phyloP scores from a whole-genome alignment of 176 grass and related monocot species.

The Coix lacrymajobi region DNA sequence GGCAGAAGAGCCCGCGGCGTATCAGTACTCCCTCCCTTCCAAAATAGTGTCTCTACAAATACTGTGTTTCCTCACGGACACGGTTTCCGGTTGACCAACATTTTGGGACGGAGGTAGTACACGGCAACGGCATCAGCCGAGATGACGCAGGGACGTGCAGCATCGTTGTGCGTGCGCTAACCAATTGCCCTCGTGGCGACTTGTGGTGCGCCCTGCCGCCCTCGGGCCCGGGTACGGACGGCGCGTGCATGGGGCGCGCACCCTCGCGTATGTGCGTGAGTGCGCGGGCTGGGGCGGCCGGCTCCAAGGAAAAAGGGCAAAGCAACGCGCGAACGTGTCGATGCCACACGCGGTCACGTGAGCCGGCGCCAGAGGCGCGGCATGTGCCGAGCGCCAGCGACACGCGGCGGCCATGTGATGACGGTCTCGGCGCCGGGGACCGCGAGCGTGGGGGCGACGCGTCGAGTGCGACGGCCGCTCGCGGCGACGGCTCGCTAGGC shows the following conservation, averaged over 20 bases:
- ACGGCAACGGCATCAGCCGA: background rate
- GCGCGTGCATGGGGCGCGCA: background rate
- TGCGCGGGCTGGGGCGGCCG: background rate
- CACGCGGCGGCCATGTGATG: slow-evolving; percentile 4
- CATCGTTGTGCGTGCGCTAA: background rate
- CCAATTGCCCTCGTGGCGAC: background rate
- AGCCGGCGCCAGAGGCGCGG: background rate
- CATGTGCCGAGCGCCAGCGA: slow-evolving; percentile 24
- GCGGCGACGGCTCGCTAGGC: too few relatives aligned
- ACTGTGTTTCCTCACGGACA: too few relatives aligned
- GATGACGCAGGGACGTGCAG: background rate
- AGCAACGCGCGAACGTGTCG: background rate
- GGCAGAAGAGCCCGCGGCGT: too few relatives aligned
- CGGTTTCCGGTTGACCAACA: too few relatives aligned
- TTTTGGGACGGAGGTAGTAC: too few relatives aligned
- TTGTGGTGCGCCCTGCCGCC: background rate
- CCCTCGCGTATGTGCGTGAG: slow-evolving; percentile 8
- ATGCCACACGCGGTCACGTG: slow-evolving; percentile 17
- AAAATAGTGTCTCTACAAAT: too few relatives aligned
- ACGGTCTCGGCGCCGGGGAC: background rate
- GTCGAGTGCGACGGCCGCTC: too few relatives aligned
- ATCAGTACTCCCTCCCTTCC: too few relatives aligned
- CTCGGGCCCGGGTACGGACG: background rate
- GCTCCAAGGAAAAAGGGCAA: background rate
- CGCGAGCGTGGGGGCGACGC: background rate